Conservation (phyloP, 352 stramenopile genomes). For the Pythium dissimile region DNA sequence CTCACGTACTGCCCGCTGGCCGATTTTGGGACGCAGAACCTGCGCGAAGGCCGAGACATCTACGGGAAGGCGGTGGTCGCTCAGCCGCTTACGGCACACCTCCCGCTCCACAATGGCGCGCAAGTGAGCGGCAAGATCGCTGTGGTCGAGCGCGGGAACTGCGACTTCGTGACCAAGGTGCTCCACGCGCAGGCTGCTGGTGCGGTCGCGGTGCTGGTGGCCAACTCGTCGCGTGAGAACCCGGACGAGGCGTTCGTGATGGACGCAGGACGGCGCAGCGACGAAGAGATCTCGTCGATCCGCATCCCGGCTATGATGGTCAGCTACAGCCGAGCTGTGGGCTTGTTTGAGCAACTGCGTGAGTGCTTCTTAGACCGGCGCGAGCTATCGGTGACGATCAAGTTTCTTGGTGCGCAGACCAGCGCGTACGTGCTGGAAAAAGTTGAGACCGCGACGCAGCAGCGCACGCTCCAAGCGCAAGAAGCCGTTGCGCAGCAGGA, state of each 20-base stretch:
- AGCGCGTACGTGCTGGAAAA: constrained; percentile 49
- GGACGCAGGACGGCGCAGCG: constrained; percentile 39
- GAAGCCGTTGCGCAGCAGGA: constrained; percentile 28
- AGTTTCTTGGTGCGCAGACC: constrained; percentile 51
- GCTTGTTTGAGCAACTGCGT: constrained; percentile 54
- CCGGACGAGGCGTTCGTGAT: constrained; percentile 60
- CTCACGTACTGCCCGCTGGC: constrained; percentile 66
- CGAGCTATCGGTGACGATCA: constrained; percentile 44
- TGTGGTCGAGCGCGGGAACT: constrained; percentile 60
- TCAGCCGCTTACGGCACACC: constrained; percentile 49
- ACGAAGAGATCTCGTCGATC: constrained; percentile 28
- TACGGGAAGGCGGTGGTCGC: constrained; percentile 51
- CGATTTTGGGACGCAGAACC: constrained; percentile 44
- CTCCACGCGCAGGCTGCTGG: constrained; percentile 62
- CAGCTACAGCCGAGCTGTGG: constrained; percentile 32
- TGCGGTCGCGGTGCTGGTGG: constrained; percentile 62
- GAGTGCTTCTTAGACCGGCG: constrained; percentile 40
- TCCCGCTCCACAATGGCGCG: constrained; percentile 46
- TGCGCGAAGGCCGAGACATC: constrained; percentile 48
- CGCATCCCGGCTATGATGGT: constrained; percentile 66
- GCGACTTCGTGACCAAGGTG: constrained; percentile 80
- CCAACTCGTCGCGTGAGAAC: constrained; percentile 35
- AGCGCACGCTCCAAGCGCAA: constrained; percentile 22
- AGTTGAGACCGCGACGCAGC: constrained; percentile 30
- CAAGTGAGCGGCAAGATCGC: constrained; percentile 51